These are phyloP conservation scores for Paraphoma chrysanthemicola DNA, from an alignment of 2,329 filamentous ascomycete genomes.

Conservation along the genomic window DNA sequence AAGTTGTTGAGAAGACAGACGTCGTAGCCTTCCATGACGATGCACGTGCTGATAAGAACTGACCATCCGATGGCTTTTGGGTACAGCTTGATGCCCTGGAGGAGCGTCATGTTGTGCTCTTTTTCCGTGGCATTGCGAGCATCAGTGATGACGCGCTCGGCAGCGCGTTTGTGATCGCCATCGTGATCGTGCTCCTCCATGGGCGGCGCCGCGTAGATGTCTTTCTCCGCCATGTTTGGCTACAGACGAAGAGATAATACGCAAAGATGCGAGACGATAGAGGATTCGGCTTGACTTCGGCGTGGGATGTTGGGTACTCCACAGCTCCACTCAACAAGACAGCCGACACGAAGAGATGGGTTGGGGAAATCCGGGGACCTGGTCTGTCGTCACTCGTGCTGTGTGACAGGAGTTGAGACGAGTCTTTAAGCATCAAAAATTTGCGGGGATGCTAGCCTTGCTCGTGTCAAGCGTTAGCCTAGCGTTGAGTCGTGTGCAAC, in stretches of 20 bases:
- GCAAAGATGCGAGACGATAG: neutral
- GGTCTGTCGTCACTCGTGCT: slow-evolving; percentile 10
- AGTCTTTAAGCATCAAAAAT: slow-evolving; percentile 29
- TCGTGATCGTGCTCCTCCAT: slow-evolving; percentile 18
- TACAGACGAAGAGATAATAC: neutral
- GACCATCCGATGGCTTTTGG: slow-evolving; percentile 88
- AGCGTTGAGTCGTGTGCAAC: slow-evolving; percentile 26
- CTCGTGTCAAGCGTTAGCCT: slow-evolving; percentile 14
- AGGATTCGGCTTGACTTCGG: neutral
- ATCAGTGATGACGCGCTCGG: slow-evolving; percentile 46
- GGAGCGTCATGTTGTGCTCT: slow-evolving; percentile 62
- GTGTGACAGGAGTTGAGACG: slow-evolving; percentile 19
- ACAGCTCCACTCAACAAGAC: slow-evolving; percentile 5
- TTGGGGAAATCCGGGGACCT: slow-evolving; percentile 18
- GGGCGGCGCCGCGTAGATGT: slow-evolving; percentile 24
- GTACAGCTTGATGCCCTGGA: slow-evolving; percentile 81
- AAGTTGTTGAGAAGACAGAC: slow-evolving; percentile 83
- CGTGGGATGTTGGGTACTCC: neutral
- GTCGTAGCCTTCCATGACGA: slow-evolving; percentile 92
- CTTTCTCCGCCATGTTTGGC: slow-evolving; percentile 30
- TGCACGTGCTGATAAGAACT: slow-evolving; percentile 85
- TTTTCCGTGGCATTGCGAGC: slow-evolving; percentile 56
- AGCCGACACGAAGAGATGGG: neutral
- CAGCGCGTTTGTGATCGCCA: slow-evolving; percentile 34
- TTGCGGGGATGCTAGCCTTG: slow-evolving; percentile 20